These are phyloP conservation scores for Didymella segeticola DNA, from an alignment of 2,329 filamentous ascomycete genomes.

Conservation along the genomic window DNA sequence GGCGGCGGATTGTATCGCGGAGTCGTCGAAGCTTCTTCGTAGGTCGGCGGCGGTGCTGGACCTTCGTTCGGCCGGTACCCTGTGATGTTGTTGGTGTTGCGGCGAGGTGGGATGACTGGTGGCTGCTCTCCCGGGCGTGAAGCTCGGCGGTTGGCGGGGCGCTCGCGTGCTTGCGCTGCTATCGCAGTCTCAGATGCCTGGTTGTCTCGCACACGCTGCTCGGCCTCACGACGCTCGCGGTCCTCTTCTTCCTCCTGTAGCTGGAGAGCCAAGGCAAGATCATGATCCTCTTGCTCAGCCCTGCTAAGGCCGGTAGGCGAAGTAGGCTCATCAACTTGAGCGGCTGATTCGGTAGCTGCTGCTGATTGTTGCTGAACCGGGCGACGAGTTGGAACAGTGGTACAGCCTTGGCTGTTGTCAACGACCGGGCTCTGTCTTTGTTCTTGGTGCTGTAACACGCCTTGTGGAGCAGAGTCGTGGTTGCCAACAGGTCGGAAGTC, in stretches of 20 bases:
- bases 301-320: conserved; percentile 46
- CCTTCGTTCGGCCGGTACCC: conserved; percentile 50
- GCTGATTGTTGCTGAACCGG: conserved; percentile 34
- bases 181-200: conserved; percentile 74
- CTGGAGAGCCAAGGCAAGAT: conserved; percentile 86
- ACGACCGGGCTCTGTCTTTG: conserved; percentile 38
- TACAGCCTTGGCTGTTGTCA: conserved; percentile 59
- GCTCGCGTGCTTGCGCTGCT: conserved; percentile 50
- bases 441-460: conserved; percentile 37
- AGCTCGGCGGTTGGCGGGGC: conserved; percentile 33
- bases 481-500: conserved; percentile 88
- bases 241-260: conserved; percentile 94
- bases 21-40: conserved; percentile 67
- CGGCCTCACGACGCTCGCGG: conserved; percentile 66
- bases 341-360: conserved; percentile 7
- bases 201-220: conserved; percentile 71
- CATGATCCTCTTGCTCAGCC: conserved; percentile 81
- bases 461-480: conserved; percentile 29
- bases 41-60: conserved; percentile 67
- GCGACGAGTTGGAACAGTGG: conserved; percentile 57
- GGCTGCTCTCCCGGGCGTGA: conserved; percentile 44
- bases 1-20: conserved; percentile 62
- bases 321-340: conserved; percentile 27
- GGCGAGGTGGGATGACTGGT: conserved; percentile 56
- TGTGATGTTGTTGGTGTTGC: conserved; percentile 41